Conservation (phyloP, 371 early-diverging fungal species). For the Haplosporangium sp. region DNA sequence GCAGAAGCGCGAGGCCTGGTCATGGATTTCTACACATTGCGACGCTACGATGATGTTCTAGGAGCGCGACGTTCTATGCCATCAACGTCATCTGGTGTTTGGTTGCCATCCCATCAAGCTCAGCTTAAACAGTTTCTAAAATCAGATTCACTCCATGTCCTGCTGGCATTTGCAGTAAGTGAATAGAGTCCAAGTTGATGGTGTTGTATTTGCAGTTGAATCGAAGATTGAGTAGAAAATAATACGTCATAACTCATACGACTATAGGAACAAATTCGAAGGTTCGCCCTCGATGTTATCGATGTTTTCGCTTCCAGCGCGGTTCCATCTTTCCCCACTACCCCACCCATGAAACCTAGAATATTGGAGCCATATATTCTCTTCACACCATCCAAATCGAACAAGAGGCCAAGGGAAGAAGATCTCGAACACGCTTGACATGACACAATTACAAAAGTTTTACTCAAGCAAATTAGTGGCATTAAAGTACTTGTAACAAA, state of each 20-base stretch:
- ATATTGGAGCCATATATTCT: slow-evolving; percentile 2
- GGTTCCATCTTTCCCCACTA: not conserved
- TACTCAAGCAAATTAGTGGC: too few relatives aligned
- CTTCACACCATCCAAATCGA: slow-evolving; percentile 5
- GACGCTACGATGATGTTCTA: not conserved
- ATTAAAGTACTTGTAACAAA: too few relatives aligned
- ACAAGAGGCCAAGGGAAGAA: slow-evolving; percentile 5
- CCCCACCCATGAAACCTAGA: not conserved
- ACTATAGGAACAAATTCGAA: not conserved
- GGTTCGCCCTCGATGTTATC: not conserved
- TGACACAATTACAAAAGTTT: too few relatives aligned
- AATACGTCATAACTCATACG: not conserved
- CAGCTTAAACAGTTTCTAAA: too few relatives aligned
- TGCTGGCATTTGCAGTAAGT: slow-evolving; percentile 2
- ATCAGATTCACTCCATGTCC: not conserved
- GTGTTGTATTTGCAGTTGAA: not conserved
- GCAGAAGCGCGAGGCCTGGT: not conserved
- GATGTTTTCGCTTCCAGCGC: not conserved
- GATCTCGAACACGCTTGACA: too few relatives aligned
- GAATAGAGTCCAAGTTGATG: too few relatives aligned
- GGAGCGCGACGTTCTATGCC: too few relatives aligned
- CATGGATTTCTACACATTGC: not conserved
- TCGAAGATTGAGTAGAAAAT: not conserved
- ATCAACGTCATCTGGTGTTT: not conserved
- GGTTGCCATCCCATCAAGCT: not conserved